Evolutionary conservation across 176 grass and related monocot genomes (phyloP).

Genomic region (Urochloa ruziziensis): DNA sequence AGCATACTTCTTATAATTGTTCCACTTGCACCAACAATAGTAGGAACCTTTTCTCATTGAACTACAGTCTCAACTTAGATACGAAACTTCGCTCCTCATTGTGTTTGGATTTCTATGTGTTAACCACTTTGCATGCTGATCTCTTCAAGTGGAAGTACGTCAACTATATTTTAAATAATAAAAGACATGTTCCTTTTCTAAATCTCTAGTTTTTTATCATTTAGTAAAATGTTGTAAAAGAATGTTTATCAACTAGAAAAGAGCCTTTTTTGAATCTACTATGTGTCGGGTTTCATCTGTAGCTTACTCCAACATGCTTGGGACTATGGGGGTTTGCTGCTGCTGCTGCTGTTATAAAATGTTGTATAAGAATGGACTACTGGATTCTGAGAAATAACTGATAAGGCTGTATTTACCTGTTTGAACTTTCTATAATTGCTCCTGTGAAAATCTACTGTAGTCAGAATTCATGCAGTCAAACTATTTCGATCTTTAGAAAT

Average conservation of each 20-base stretch:
- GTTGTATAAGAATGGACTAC: background rate
- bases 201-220: slow-evolving; percentile 6
- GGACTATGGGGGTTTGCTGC: background rate
- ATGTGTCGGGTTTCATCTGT: background rate
- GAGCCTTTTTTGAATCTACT: too few relatives aligned
- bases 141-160: background rate
- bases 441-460: background rate
- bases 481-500: background rate
- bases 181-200: background rate
- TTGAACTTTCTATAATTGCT: background rate
- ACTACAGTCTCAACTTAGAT: background rate
- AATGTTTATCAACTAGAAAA: too few relatives aligned
- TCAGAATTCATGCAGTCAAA: background rate
- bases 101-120: slow-evolving; percentile 12
- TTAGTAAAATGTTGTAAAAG: background rate
- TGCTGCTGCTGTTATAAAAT: background rate
- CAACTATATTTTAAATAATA: background rate
- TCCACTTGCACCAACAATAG: background rate
- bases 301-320: background rate
- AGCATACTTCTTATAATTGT: background rate
- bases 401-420: slow-evolving; percentile 17
- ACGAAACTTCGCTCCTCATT: background rate
- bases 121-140: background rate
- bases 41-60: background rate
- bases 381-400: slow-evolving; percentile 22